Base-by-base conservation (phyloP, 805 yeast genomes). In the Teunomyces cretensis region DNA sequence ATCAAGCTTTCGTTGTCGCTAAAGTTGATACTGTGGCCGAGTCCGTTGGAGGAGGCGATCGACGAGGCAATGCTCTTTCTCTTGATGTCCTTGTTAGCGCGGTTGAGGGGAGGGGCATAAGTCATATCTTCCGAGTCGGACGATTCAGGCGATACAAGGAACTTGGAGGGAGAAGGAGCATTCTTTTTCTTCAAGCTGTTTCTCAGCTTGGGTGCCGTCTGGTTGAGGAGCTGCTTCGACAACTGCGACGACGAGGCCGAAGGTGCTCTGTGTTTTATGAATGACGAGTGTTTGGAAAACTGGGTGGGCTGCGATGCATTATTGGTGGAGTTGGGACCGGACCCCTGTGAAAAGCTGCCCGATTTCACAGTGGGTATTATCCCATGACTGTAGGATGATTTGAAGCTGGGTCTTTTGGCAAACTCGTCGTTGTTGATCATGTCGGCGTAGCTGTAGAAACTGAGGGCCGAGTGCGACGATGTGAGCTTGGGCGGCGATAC, bases 361-460 rank as follows among this genome's bases (percentile, higher is more conserved):
- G 36, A 33, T 33, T 22, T 33, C 36, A n/a, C 38, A 19, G 38
- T 35, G 22, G 38, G 71, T 9, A 65, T 55, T 27, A 62, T 54
- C 30, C 69, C 65, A 49, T 70, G 67, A 41, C 66, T 57, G 51
- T 60, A 60, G 28, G 69, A 64, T 38, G 69, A 71, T 46, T 72
- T 72, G 52, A 74, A 63, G 22, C 68, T 75, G 6, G 90, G 90
- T 63, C 89, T 76, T 62, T 86, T 77, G 43, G 80, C 74, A 42
- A 64, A 72, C 55, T 83, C 86, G 62, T 85, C 92, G 54, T 79
- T 81, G 51, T 73, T 78, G 48, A 86, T 75, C 79, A 88, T 77
- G 55, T 88, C 96, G 3, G 92, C 95, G 62, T 85, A 88, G 2
- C 90, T 83, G 58, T 81, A 84, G 60, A 87, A 87, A 31, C 76